phyloP scores from a whole-genome alignment of 345 rosid genomes.

The Noccaea caerulescens region DNA sequence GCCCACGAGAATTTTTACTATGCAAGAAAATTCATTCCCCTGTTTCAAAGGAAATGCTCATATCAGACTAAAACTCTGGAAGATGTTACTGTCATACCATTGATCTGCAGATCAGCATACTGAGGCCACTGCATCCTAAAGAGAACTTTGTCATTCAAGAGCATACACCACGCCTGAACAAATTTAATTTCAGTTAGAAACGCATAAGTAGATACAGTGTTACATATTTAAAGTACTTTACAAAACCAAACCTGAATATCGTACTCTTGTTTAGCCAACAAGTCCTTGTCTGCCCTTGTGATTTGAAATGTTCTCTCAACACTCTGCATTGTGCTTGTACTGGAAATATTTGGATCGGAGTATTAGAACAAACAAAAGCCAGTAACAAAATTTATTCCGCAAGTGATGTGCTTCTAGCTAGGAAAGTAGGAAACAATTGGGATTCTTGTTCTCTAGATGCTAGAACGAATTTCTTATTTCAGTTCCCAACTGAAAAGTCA shows the following conservation, averaged over 20 bases:
- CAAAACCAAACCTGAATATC: constrained; percentile 74
- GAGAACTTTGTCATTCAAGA: constrained; percentile 91
- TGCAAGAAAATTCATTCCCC: constrained; percentile 4
- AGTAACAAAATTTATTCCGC: background rate
- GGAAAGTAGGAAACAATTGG: constrained; percentile 15
- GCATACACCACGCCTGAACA: constrained; percentile 97
- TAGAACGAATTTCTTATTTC: constrained; percentile 4
- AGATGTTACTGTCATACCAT: constrained; percentile 63
- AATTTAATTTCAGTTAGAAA: constrained; percentile 34
- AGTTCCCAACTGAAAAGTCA: constrained; percentile 2
- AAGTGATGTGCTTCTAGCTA: constrained; percentile 14
- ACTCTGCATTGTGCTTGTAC: constrained; percentile 71
- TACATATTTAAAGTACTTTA: constrained; percentile 8
- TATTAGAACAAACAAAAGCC: constrained; percentile 37
- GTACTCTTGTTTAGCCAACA: constrained; percentile 65
- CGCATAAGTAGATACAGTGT: background rate
- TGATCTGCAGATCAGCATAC: constrained; percentile 83
- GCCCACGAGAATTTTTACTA: background rate
- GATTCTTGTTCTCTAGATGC: constrained; percentile 5
- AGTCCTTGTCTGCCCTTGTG: constrained; percentile 72
- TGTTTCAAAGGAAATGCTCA: constrained; percentile 13
- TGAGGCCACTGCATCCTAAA: constrained; percentile 99
- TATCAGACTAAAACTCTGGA: constrained; percentile 1
- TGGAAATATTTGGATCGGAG: constrained; percentile 47
- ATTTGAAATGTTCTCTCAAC: constrained; percentile 76